phyloP scores from a whole-genome alignment of 768 basidiomycete genomes.

The Hysterangium stoloniferum region DNA sequence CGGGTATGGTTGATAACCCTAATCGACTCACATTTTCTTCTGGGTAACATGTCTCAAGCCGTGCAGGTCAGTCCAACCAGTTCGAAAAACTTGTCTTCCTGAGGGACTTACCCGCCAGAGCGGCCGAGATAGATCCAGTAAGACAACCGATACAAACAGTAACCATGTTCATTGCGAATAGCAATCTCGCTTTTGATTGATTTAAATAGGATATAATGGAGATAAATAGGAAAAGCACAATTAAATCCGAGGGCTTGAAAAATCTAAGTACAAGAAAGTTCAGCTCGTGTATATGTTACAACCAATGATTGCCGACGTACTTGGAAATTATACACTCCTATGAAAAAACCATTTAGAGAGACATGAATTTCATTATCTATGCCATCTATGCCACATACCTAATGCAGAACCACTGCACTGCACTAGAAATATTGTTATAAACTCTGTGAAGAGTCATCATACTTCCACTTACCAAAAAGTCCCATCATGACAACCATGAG shows the following conservation, averaged over 20 bases:
- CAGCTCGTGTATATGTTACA: background rate
- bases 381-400: slow-evolving; percentile 11
- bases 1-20: background rate
- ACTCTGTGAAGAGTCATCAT: too few species aligned
- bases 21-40: slow-evolving; percentile 17
- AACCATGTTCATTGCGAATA: slow-evolving; percentile 12
- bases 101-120: slow-evolving; percentile 5
- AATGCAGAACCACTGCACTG: slow-evolving; percentile 30
- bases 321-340: slow-evolving; percentile 5
- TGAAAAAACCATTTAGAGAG: background rate
- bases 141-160: too few species aligned
- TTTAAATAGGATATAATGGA: background rate
- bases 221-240: slow-evolving; percentile 1
- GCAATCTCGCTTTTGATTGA: slow-evolving; percentile 1
- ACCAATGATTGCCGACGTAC: too few species aligned
- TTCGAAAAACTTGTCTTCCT: too few species aligned
- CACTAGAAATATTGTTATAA: background rate
- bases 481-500: slow-evolving; percentile 16
- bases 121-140: slow-evolving; percentile 5
- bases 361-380: background rate
- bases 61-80: too few species aligned
- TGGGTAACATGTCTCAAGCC: slow-evolving; percentile 21
- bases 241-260: slow-evolving; percentile 19
- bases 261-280: slow-evolving; percentile 22
- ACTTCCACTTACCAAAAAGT: slow-evolving; percentile 20